Conservation (phyloP, 129 eudicot species). For the Chrysanthemum makinoi region DNA sequence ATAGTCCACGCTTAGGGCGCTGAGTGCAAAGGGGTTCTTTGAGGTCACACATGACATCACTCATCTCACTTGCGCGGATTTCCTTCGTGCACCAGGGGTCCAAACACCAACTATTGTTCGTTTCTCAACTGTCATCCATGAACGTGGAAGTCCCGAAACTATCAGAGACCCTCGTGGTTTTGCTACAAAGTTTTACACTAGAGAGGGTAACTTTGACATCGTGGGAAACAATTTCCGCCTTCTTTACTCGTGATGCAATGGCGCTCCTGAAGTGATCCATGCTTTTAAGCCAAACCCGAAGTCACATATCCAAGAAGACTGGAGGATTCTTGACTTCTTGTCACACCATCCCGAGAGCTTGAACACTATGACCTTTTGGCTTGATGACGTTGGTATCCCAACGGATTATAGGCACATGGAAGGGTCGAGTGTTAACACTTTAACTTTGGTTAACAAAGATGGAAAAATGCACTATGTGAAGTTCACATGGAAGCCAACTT, state of each 20-base stretch:
- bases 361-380: constrained; percentile 70
- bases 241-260: constrained; percentile 78
- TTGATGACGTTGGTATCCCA: constrained; percentile 76
- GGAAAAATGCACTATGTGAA: constrained; percentile 70
- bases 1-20: constrained; percentile 89
- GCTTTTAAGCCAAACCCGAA: constrained; percentile 84
- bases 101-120: constrained; percentile 91
- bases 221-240: constrained; percentile 84
- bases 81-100: constrained; percentile 79
- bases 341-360: constrained; percentile 85
- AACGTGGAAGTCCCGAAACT: constrained; percentile 91
- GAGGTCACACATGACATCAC: constrained; percentile 87
- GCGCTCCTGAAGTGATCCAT: constrained; percentile 73
- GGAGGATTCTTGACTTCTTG: constrained; percentile 79
- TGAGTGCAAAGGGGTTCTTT: constrained; percentile 87
- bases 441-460: constrained; percentile 58
- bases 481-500: constrained; percentile 82
- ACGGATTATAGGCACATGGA: constrained; percentile 81
- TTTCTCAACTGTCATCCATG: constrained; percentile 87
- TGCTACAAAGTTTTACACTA: constrained; percentile 78
- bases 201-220: constrained; percentile 89
- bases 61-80: constrained; percentile 85
- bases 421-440: constrained; percentile 71
- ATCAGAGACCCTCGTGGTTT: constrained; percentile 85
- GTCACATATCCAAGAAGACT: constrained; percentile 79